Evolutionary conservation across 306 rosid species (phyloP).

Genomic region (Sophora flavescens): DNA sequence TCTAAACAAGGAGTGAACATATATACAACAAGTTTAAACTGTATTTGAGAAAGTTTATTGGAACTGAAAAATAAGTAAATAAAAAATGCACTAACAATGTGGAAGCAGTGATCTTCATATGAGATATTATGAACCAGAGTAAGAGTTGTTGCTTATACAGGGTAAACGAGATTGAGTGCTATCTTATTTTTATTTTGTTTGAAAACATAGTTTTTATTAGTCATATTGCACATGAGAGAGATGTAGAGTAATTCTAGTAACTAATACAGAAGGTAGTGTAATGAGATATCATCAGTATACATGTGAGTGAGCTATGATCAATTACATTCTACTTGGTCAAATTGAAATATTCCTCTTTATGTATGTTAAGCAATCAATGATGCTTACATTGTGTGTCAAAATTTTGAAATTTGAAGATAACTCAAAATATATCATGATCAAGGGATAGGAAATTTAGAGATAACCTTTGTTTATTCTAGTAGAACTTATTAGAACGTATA

Average conservation of each 20-base stretch:
- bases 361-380: slow-evolving; percentile 16
- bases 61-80: neutral
- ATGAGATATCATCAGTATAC: neutral
- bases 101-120: neutral
- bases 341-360: slow-evolving; percentile 6
- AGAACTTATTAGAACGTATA: neutral
- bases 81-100: neutral
- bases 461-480: neutral
- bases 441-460: slow-evolving; percentile 14
- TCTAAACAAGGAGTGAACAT: neutral
- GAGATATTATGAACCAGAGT: slow-evolving; percentile 4
- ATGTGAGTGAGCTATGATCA: slow-evolving; percentile 1
- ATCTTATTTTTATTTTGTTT: neutral
- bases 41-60: slow-evolving; percentile 7
- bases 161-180: neutral
- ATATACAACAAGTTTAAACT: neutral
- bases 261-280: neutral
- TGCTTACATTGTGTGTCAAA: neutral
- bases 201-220: neutral
- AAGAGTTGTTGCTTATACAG: neutral
- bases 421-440: neutral
- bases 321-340: slow-evolving; percentile 3
- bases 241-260: slow-evolving; percentile 4
- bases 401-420: neutral
- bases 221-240: slow-evolving; percentile 4